A percentile compares a stretch with the other conserved stretches of the same genome.
phyloP scores from a whole-genome alignment of 2,329 filamentous ascomycete genomes.

The Dothiorella sarmentorum region DNA sequence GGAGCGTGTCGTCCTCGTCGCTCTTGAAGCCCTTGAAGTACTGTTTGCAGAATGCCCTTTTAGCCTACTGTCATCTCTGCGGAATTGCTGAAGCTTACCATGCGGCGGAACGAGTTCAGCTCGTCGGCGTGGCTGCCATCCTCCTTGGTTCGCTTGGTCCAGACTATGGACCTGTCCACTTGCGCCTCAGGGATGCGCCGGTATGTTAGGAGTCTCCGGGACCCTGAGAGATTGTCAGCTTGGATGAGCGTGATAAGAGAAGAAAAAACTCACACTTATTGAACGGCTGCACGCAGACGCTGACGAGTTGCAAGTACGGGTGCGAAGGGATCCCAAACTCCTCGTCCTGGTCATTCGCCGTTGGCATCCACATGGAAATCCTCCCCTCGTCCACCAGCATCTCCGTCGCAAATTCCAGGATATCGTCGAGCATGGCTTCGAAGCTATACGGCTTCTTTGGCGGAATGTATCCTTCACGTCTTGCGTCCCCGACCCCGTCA shows the following conservation, averaged over 20 bases:
- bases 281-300: conserved; percentile 79
- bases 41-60: background rate
- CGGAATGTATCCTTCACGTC: conserved; percentile 68
- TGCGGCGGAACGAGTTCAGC: conserved; percentile 64
- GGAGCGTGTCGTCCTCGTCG: conserved; percentile 5
- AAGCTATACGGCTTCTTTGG: conserved; percentile 94
- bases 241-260: conserved; percentile 26
- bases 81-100: conserved; percentile 27
- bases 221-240: conserved; percentile 57
- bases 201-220: conserved; percentile 83
- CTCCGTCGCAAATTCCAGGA: conserved; percentile 74
- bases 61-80: background rate
- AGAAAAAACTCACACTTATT: conserved; percentile 58
- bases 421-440: conserved; percentile 82
- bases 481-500: conserved; percentile 24
- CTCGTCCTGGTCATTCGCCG: conserved; percentile 59
- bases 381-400: conserved; percentile 76
- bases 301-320: conserved; percentile 68
- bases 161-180: conserved; percentile 12
- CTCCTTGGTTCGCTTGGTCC: conserved; percentile 32
- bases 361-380: conserved; percentile 96
- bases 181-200: conserved; percentile 56
- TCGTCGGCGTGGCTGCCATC: conserved; percentile 58
- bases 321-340: conserved; percentile 76
- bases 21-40: conserved; percentile 42